A percentile compares a stretch with the other conserved stretches of the same genome.
These are phyloP conservation scores for Apophysomyces ossiformis DNA, from an alignment of 371 early-diverging fungal genomes.

Conservation along the genomic window DNA sequence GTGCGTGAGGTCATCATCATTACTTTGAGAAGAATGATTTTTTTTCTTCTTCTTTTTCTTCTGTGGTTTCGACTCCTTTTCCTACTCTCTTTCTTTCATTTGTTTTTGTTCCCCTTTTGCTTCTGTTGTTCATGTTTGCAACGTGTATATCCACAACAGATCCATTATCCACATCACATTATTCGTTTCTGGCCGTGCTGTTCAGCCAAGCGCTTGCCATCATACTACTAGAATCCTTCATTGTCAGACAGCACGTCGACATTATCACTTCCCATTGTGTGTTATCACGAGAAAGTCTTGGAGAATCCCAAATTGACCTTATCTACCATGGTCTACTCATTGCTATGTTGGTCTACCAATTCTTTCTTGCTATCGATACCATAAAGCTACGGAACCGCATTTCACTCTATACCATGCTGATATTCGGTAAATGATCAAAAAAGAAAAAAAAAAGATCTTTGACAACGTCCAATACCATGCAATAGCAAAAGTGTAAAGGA, in stretches of 20 bases:
- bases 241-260: background rate
- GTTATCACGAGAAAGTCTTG: conserved; percentile 8
- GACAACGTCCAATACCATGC: too few relatives aligned
- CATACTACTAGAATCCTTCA: background rate
- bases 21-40: background rate
- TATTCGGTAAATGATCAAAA: conserved; percentile 13
- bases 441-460: background rate
- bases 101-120: background rate
- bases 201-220: background rate
- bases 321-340: conserved; percentile 19
- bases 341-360: conserved; percentile 16
- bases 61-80: background rate
- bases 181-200: background rate
- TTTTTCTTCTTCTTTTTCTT: background rate
- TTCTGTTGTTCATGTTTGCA: background rate
- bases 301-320: conserved; percentile 14
- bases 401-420: conserved; percentile 4
- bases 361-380: conserved; percentile 18
- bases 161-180: background rate
- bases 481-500: too few relatives aligned
- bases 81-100: background rate
- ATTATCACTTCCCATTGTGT: conserved; percentile 6
- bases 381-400: conserved; percentile 9
- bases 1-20: too few relatives aligned
- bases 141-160: background rate